Conservation (phyloP, 139 green algal species). For the Chlamydomonas sp. region DNA sequence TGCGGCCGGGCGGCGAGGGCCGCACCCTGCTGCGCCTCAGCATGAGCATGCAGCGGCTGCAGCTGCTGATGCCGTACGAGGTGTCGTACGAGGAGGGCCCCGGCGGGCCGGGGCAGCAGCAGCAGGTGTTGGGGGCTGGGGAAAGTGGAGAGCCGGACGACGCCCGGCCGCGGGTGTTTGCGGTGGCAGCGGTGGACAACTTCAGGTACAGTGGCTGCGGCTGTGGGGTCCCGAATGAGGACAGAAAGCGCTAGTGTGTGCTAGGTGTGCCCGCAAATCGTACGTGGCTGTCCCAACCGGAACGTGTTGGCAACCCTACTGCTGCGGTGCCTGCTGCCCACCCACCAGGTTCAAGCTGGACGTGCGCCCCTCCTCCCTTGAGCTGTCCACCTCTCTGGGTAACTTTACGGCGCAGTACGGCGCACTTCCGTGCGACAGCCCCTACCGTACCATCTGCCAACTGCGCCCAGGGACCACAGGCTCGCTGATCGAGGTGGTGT, state of each 20-base stretch:
- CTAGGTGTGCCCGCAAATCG: too few relatives aligned
- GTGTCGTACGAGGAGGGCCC: conserved; percentile 4
- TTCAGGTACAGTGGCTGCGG: conserved; percentile 42
- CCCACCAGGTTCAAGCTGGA: conserved; percentile 43
- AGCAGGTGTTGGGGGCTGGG: conserved; percentile 4
- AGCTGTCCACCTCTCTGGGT: conserved; percentile 70
- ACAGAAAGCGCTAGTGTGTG: too few relatives aligned
- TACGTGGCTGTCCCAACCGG: too few relatives aligned
- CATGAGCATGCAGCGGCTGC: conserved; percentile 14
- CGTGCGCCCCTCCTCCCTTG: conserved; percentile 44
- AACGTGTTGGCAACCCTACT: too few relatives aligned
- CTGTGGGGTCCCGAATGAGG: too few relatives aligned
- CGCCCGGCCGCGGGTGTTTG: background rate
- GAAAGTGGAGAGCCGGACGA: background rate
- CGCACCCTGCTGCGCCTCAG: conserved; percentile 18
- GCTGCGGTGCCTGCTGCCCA: background rate
- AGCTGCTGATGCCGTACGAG: conserved; percentile 46
- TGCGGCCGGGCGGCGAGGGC: conserved; percentile 8
- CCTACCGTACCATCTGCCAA: conserved; percentile 69
- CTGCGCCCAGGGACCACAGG: conserved; percentile 57
- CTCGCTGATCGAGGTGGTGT: conserved; percentile 80
- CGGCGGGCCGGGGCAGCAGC: conserved; percentile 12
- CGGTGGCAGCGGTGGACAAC: conserved; percentile 59
- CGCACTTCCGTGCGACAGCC: conserved; percentile 62
- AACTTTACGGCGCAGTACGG: conserved; percentile 75